These are phyloP conservation scores for Galerina sulciceps DNA, from an alignment of 768 basidiomycete genomes.

Conservation along the genomic window DNA sequence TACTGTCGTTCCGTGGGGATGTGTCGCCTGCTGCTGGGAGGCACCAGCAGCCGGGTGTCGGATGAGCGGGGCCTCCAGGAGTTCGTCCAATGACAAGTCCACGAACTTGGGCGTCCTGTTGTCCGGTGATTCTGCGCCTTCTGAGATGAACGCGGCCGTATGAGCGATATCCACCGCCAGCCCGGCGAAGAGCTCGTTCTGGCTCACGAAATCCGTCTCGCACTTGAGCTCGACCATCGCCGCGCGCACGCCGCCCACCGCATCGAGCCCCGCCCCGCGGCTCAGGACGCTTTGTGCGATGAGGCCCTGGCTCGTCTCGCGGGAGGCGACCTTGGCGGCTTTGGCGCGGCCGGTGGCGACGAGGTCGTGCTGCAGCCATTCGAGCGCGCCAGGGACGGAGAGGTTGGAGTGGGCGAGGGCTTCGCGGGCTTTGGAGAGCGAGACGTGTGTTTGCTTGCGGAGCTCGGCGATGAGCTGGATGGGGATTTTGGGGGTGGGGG, in stretches of 20 bases:
- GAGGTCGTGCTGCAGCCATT: conserved; percentile 83
- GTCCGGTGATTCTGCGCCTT: conserved; percentile 29
- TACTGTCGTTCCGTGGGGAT: conserved; percentile 42
- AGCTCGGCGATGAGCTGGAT: conserved; percentile 85
- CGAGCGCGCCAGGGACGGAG: conserved; percentile 72
- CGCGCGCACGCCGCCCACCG: conserved; percentile 62
- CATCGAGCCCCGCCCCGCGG: conserved; percentile 50
- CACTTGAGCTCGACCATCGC: conserved; percentile 93
- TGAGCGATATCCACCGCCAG: conserved; percentile 83
- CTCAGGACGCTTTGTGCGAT: conserved; percentile 79
- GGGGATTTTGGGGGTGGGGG: conserved; percentile 57
- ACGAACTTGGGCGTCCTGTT: conserved; percentile 39
- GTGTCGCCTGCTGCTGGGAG: conserved; percentile 33
- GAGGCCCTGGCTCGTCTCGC: conserved; percentile 78
- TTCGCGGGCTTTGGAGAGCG: conserved; percentile 87
- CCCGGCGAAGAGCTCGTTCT: conserved; percentile 80
- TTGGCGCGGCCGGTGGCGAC: conserved; percentile 73
- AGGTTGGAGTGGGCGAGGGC: conserved; percentile 79
- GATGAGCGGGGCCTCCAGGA: conserved; percentile 71
- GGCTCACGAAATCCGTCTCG: conserved; percentile 95
- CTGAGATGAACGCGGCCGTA: conserved; percentile 75
- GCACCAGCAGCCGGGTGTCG: conserved; percentile 34
- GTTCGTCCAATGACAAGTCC: conserved; percentile 52
- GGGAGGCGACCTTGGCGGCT: conserved; percentile 81
- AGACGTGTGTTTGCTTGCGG: conserved; percentile 79